These are phyloP conservation scores for Peniophora sp. DNA, from an alignment of 1,284 basidiomycete species.

Conservation along the genomic window DNA sequence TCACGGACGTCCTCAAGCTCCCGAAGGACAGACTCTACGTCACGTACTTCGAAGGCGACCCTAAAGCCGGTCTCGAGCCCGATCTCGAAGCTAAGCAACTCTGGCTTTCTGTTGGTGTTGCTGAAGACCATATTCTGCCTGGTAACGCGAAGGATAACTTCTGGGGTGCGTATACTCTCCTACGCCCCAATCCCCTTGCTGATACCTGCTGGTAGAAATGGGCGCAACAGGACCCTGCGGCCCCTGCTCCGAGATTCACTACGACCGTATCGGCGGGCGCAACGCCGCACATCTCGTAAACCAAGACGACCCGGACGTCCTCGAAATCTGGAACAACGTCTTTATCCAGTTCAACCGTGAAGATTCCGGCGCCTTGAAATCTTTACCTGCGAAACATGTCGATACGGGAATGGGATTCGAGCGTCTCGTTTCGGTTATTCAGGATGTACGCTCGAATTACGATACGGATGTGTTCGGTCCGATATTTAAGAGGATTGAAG, in stretches of 20 bases:
- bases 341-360: slow-evolving; percentile 99
- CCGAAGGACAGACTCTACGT: slow-evolving; percentile 92
- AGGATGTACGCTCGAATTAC: slow-evolving; percentile 92
- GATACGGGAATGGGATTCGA: slow-evolving; percentile 99
- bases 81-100: slow-evolving; percentile 84
- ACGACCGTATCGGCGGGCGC: slow-evolving; percentile 90
- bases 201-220: slow-evolving; percentile 70
- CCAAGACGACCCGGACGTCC: slow-evolving; percentile 89
- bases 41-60: slow-evolving; percentile 96
- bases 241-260: slow-evolving; percentile 97
- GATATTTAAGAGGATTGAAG: slow-evolving; percentile 83
- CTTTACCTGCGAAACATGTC: slow-evolving; percentile 89
- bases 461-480: slow-evolving; percentile 95
- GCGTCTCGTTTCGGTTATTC: slow-evolving; percentile 90
- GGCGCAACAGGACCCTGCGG: slow-evolving; percentile 97
- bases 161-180: slow-evolving; percentile 64
- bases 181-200: slow-evolving; percentile 1
- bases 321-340: slow-evolving; percentile 99
- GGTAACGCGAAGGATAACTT: slow-evolving; percentile 98
- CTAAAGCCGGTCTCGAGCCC: slow-evolving; percentile 78
- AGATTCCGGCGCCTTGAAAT: slow-evolving; percentile 72
- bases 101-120: slow-evolving; percentile 84
- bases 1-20: slow-evolving; percentile 85
- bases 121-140: slow-evolving; percentile 87
- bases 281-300: slow-evolving; percentile 92